A percentile compares a stretch with the other conserved stretches of the same genome.
Conservation (phyloP, 345 rosid genomes). For the Brassica nigra region DNA sequence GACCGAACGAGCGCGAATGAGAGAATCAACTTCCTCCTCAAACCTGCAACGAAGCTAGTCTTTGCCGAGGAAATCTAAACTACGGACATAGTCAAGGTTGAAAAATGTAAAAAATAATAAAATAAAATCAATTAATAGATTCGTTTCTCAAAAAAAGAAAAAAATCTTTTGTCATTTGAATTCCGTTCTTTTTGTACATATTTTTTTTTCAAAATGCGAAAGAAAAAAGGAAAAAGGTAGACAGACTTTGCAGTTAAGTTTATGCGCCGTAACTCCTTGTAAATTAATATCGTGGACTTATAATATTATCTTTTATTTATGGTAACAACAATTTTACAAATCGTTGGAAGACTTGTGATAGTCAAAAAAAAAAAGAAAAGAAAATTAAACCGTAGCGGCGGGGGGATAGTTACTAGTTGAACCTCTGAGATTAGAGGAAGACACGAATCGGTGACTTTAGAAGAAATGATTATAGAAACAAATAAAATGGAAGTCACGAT, state of each 20-base stretch:
- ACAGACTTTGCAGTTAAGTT: neutral
- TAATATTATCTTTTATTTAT: neutral
- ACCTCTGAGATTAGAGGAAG: conserved; percentile 22
- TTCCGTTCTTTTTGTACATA: neutral
- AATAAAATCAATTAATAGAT: no score
- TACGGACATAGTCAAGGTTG: conserved; percentile 24
- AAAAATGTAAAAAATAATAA: neutral
- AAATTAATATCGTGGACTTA: neutral
- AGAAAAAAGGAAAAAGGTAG: neutral
- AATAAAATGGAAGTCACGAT: conserved; percentile 34
- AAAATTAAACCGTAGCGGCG: neutral
- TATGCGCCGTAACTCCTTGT: neutral
- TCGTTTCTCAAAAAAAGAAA: no score
- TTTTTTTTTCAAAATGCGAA: neutral
- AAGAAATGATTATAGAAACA: conserved; percentile 19
- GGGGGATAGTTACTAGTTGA: neutral
- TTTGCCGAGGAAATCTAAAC: conserved; percentile 20
- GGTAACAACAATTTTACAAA: neutral
- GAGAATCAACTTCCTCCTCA: conserved; percentile 1
- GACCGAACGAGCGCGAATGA: conserved; percentile 15
- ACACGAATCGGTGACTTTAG: conserved; percentile 30
- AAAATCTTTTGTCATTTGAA: neutral
- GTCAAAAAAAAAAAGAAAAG: neutral
- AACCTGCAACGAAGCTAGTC: conserved; percentile 35
- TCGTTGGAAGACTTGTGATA: neutral